Conservation (phyloP, 805 yeast genomes). For the Starmerella stellata region DNA sequence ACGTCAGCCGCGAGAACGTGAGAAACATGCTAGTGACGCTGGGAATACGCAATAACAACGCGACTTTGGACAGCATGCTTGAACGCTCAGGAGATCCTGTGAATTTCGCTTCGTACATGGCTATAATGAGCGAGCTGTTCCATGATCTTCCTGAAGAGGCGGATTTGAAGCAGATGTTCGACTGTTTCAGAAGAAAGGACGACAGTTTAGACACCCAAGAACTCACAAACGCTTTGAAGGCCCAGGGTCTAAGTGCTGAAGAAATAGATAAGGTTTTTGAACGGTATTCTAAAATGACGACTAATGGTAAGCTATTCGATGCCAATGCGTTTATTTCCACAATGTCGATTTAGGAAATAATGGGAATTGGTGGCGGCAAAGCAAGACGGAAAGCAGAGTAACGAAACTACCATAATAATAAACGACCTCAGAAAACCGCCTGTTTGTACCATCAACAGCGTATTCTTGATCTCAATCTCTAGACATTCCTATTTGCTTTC, state of each 20-base stretch:
- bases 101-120: constrained; percentile 16
- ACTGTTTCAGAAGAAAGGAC: constrained; percentile 12
- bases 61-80: constrained; percentile 14
- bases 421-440: too few species aligned
- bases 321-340: constrained; percentile 10
- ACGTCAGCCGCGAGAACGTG: constrained; percentile 14
- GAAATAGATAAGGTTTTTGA: constrained; percentile 13
- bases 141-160: constrained; percentile 14
- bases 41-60: constrained; percentile 12
- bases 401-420: too few species aligned
- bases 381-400: too few species aligned
- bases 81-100: constrained; percentile 17
- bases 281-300: constrained; percentile 11
- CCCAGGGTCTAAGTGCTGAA: constrained; percentile 11
- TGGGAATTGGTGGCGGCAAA: too few species aligned
- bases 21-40: constrained; percentile 15
- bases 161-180: constrained; percentile 15
- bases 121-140: constrained; percentile 16
- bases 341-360: constrained; percentile 4
- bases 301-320: constrained; percentile 14
- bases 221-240: constrained; percentile 9
- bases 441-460: too few species aligned
- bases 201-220: constrained; percentile 13
- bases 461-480: too few species aligned
- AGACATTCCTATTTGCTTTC: too few species aligned